Conservation (phyloP, 768 basidiomycete species). For the Psilocybe subaeruginosa region DNA sequence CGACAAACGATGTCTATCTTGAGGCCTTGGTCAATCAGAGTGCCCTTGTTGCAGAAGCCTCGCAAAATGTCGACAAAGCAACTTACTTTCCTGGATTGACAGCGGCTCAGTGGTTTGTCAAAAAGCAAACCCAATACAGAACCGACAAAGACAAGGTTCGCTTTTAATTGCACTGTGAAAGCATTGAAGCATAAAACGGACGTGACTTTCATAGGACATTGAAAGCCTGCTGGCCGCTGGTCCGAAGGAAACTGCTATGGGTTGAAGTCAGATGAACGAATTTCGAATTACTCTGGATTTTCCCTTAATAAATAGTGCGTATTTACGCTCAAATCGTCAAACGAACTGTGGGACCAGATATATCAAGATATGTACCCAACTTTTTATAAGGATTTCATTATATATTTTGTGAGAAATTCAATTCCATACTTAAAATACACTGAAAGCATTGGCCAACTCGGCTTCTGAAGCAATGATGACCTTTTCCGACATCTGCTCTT, state of each 20-base stretch:
- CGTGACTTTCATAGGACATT: neutral
- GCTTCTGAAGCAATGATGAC: conserved; percentile 15
- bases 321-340: too few relatives aligned
- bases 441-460: conserved; percentile 16
- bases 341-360: conserved; percentile 15
- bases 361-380: too few relatives aligned
- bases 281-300: too few relatives aligned
- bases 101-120: conserved; percentile 31
- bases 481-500: conserved; percentile 14
- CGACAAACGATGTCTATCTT: conserved; percentile 48
- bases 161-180: neutral
- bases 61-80: conserved; percentile 22
- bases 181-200: neutral
- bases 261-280: too few relatives aligned
- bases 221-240: neutral
- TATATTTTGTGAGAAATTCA: neutral
- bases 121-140: conserved; percentile 19
- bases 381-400: too few relatives aligned
- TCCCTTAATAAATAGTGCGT: too few relatives aligned
- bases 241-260: neutral
- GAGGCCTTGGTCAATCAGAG: conserved; percentile 49
- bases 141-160: conserved; percentile 16
- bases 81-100: conserved; percentile 26
- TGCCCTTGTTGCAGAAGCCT: conserved; percentile 45
- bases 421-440: conserved; percentile 17